Evolutionary conservation across 306 rosid genomes (phyloP).

Genomic region (Ceratonia siliqua): DNA sequence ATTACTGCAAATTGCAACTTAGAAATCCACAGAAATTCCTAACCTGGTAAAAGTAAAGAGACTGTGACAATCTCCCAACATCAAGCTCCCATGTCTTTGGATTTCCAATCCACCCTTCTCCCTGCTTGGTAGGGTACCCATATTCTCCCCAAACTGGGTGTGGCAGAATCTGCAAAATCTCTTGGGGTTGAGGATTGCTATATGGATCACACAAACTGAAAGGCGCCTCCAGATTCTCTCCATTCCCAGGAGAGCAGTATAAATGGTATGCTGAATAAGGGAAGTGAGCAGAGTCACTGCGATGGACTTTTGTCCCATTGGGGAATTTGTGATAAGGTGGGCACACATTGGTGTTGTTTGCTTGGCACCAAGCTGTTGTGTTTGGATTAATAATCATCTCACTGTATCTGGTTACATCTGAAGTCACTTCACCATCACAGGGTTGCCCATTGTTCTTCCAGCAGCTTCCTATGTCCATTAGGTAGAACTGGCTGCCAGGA

Average conservation of each 20-base stretch:
- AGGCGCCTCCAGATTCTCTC: conserved; percentile 45
- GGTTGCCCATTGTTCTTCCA: conserved; percentile 59
- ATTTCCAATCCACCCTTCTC: conserved; percentile 63
- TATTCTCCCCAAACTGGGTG: conserved; percentile 63
- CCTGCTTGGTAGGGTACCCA: conserved; percentile 55
- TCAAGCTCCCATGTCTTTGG: conserved; percentile 63
- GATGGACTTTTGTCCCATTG: conserved; percentile 46
- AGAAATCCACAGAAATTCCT: neutral
- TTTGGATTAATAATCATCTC: conserved; percentile 57
- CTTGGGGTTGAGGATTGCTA: conserved; percentile 66
- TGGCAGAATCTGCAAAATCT: conserved; percentile 58
- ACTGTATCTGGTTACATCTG: conserved; percentile 57
- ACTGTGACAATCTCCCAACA: conserved; percentile 60
- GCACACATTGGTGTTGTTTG: conserved; percentile 36
- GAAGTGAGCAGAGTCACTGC: conserved; percentile 43
- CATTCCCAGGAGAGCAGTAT: conserved; percentile 65
- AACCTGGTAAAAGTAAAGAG: conserved; percentile 64
- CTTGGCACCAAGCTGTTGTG: conserved; percentile 43
- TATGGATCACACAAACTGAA: conserved; percentile 51
- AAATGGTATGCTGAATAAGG: conserved; percentile 61
- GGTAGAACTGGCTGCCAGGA: conserved; percentile 57
- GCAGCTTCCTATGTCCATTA: conserved; percentile 60
- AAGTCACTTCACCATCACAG: conserved; percentile 54
- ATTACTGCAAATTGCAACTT: neutral
- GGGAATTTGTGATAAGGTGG: conserved; percentile 63